Base-by-base conservation (phyloP, 345 rosid genomes). In the Erysimum cheiranthoides region DNA sequence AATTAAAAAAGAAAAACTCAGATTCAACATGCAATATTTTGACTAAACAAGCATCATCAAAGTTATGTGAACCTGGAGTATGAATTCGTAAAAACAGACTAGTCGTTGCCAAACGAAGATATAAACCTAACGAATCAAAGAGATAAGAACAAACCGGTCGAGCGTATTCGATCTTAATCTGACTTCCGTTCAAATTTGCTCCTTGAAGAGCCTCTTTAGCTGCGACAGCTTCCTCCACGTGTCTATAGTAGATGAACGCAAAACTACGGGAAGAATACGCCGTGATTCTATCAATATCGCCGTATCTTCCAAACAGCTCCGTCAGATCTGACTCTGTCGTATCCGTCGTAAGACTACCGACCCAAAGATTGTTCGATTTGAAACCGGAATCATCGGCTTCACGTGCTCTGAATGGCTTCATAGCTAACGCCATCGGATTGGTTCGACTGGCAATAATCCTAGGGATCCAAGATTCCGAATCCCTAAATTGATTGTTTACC, bases 121-220 rank as follows among this genome's bases (percentile, higher is more conserved):
- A 52, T 13, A n/a, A 32, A 62, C 36, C 68, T 70, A 51, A 68
- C 10, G 8, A 84, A 83, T 66, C 81, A 71, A 61, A 84, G 78
- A 80, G 90, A 85, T 73, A 73, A 82, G 92, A 76, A 90, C 96
- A 78, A 95, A 96, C 99, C 98, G 98, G 97, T 84, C 98, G 89
- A 12, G 99, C 97, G 84, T 84, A 96, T 90, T 96, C 96, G 87
- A 93, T 93, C 69, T 84, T 96, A 42, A 96, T 71, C 65, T 74
- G 82, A 67, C 64, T 83, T 25, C 99, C 98, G 36, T 84, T 86
- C 62, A 93, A 51, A 61, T 61, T 17, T 30, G 82, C 52, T n/a
- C 96, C 97, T 61, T 93, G 97, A 5, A 96, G 86, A 0, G 90
- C 83, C 11, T 85, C 89, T 79, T 84, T 90, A 12, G 99, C 99